A percentile compares a stretch with the other conserved stretches of the same genome.
phyloP scores from a whole-genome alignment of 2,329 filamentous ascomycete species.

The Aureobasidium sp. region DNA sequence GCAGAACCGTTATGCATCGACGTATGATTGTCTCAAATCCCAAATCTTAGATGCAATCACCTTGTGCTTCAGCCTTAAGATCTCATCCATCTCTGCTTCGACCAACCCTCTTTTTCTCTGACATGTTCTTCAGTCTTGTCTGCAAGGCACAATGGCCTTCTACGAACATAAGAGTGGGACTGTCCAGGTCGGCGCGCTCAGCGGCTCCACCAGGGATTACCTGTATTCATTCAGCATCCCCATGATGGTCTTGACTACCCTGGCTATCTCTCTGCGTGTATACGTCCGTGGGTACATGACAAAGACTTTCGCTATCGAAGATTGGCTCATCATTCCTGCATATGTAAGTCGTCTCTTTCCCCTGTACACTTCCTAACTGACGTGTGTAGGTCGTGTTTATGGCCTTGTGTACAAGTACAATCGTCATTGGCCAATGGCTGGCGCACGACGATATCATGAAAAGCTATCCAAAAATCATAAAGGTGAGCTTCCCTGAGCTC shows the following conservation, averaged over 20 bases:
- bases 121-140: background rate
- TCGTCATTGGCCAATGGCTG: background rate
- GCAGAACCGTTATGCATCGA: background rate
- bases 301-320: constrained; percentile 8
- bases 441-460: background rate
- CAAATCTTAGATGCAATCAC: background rate
- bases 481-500: background rate
- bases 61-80: background rate
- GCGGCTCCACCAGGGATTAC: background rate
- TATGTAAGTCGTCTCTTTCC: background rate
- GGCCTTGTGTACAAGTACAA: background rate
- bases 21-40: background rate
- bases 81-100: background rate
- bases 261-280: constrained; percentile 7
- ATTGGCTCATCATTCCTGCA: constrained; percentile 12
- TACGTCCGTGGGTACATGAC: constrained; percentile 13
- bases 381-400: background rate
- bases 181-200: background rate
- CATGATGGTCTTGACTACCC: background rate
- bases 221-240: background rate
- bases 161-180: background rate
- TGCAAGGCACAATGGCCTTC: background rate
- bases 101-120: background rate
- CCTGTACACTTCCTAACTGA: background rate
- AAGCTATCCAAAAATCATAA: background rate